phyloP scores from a whole-genome alignment of 2,329 filamentous ascomycete species.

The Colletotrichum salicis region DNA sequence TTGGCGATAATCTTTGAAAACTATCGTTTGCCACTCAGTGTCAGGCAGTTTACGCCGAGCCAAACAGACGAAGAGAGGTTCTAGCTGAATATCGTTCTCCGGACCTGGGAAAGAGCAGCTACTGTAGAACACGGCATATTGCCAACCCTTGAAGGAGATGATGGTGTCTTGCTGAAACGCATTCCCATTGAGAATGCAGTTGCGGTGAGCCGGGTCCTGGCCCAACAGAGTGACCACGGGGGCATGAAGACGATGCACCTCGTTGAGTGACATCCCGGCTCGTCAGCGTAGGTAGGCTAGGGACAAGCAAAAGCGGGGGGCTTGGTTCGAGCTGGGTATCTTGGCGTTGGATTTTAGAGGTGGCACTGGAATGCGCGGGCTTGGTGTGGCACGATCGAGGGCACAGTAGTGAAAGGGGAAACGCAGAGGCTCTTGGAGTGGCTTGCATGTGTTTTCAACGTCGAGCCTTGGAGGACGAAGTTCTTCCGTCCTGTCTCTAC shows the following conservation, averaged over 20 bases:
- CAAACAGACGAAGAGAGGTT: neutral
- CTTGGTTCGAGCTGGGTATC: neutral
- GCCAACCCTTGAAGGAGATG: neutral
- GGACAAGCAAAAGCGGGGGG: neutral
- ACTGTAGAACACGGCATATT: neutral
- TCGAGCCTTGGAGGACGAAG: slow-evolving; percentile 1
- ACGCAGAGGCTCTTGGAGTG: slow-evolving; percentile 8
- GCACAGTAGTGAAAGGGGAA: neutral
- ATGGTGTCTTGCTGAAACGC: neutral
- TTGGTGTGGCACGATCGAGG: neutral
- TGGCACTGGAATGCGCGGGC: neutral
- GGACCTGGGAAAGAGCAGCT: neutral
- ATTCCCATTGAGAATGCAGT: neutral
- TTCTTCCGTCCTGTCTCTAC: slow-evolving; percentile 10
- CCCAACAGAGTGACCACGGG: neutral
- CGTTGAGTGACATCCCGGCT: slow-evolving; percentile 18
- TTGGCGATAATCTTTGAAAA: neutral
- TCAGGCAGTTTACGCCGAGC: neutral
- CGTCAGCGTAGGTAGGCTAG: neutral
- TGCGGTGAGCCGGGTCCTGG: slow-evolving; percentile 1
- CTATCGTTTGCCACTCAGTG: neutral
- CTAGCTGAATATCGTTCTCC: neutral
- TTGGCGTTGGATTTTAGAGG: neutral
- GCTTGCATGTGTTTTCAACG: slow-evolving; percentile 4
- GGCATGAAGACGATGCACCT: slow-evolving; percentile 18